Base-by-base conservation (phyloP, 2,329 filamentous ascomycete species). In the Cercospora beticola region DNA sequence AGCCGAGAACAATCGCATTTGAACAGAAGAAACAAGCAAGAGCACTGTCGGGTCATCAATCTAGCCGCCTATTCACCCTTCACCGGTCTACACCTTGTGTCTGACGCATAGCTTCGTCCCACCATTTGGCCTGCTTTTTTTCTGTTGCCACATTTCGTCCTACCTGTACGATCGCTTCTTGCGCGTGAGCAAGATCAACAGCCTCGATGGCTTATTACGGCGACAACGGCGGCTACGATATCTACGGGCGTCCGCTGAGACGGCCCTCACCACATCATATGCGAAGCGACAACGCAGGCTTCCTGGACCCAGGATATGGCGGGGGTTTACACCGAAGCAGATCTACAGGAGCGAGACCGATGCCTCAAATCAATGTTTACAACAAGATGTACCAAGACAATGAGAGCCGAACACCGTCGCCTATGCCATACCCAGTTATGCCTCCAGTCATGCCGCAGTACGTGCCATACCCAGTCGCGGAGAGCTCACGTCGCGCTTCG, bases 331-430 rank as follows among this genome's bases (percentile, higher is more conserved):
- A 83, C 61, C 81, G 83, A 64, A 81, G 81, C 59, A 79, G 82
- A 67, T 83, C 82, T 16, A 78, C 80, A 52, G 82, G 83, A 56
- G 78, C 81, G 65, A 71, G 77, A 26, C 81, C 81, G 14, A 76
- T 76, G n/a, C 82, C 82, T 18, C 79, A 81, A 58, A 79, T 84
- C 70, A 82, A 82, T 72, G 82, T 83, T 69, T 81, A 82, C 77
- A 83, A 83, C 74, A 81, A 80, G 65, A 79, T 80, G 31, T 61
- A 68, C 16, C 72, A 72, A 56, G 70, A 72, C 23, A 33, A 70
- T 46, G 57, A 68, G 26, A 67, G 56, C 18, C 49, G 67, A 31
- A 68, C 69, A 30, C 69, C 69, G 14, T 71, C 66, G 36, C 68
- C 71, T 28, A 18, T 66, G 43, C 69, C 69, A 23, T 69, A 69